A percentile compares a stretch with the other conserved stretches of the same genome.
These are phyloP conservation scores for Trichoderma asperellum DNA, from an alignment of 2,329 filamentous ascomycete genomes.

Conservation along the genomic window DNA sequence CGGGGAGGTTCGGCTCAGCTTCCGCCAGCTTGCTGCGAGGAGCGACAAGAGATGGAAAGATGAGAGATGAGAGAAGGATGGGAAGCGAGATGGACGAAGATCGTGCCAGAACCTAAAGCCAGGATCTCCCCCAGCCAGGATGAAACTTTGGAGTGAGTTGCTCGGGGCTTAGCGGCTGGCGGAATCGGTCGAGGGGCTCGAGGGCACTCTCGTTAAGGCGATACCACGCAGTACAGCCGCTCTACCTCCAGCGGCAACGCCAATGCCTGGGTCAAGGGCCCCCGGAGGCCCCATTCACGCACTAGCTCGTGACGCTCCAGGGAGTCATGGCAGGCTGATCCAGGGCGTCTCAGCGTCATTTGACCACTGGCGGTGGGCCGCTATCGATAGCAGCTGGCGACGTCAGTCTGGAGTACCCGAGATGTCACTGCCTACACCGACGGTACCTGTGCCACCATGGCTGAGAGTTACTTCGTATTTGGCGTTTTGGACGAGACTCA, in stretches of 20 bases:
- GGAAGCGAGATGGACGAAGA: background rate
- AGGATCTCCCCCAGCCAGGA: background rate
- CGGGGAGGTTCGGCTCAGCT: background rate
- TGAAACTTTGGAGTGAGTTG: conserved; percentile 7
- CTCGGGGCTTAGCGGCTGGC: conserved; percentile 1
- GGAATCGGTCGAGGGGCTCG: conserved; percentile 25
- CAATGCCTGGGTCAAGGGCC: conserved; percentile 17
- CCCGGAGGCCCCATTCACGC: conserved; percentile 26
- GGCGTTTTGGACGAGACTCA: background rate
- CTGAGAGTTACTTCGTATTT: background rate
- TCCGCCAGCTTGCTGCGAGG: background rate
- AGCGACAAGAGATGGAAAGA: background rate
- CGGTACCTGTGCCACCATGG: background rate
- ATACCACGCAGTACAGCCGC: conserved; percentile 8
- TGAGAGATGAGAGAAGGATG: background rate
- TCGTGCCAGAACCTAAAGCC: conserved; percentile 7
- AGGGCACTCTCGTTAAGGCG: conserved; percentile 24
- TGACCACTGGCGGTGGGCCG: conserved; percentile 24
- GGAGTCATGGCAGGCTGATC: conserved; percentile 28
- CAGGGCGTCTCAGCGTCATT: conserved; percentile 27
- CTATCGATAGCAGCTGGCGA: conserved; percentile 27
- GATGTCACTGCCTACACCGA: conserved; percentile 21
- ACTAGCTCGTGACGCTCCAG: conserved; percentile 29
- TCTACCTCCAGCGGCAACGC: conserved; percentile 21
- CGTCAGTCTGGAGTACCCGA: conserved; percentile 15